A percentile compares a stretch with the other conserved stretches of the same genome.
Conservation (phyloP, 2,329 filamentous ascomycete genomes). For the Aspergillus transmontanensis region DNA sequence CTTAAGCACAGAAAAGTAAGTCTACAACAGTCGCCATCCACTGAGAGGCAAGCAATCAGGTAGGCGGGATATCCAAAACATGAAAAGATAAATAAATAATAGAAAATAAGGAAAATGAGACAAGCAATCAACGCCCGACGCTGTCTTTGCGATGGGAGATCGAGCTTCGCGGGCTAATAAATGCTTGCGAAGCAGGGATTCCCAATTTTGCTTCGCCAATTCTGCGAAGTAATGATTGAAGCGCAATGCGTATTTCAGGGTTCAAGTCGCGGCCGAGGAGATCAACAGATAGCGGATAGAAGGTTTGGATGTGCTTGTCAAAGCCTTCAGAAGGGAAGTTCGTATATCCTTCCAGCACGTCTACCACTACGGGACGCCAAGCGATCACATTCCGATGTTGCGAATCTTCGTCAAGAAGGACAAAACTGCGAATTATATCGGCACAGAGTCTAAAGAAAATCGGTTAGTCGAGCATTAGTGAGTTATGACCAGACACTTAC, state of each 20-base stretch:
- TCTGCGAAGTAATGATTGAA: slow-evolving; percentile 75
- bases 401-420: slow-evolving; percentile 87
- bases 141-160: slow-evolving; percentile 38
- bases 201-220: slow-evolving; percentile 75
- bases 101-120: slow-evolving; percentile 2
- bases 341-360: slow-evolving; percentile 90
- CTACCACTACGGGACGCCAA: slow-evolving; percentile 95
- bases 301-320: slow-evolving; percentile 73
- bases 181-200: slow-evolving; percentile 39
- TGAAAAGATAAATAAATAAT: slow-evolving; percentile 13
- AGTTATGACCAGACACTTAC: slow-evolving; percentile 38
- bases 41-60: slow-evolving; percentile 20
- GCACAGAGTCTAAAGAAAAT: slow-evolving; percentile 68
- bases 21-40: slow-evolving; percentile 26
- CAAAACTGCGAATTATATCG: slow-evolving; percentile 87
- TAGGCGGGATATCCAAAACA: slow-evolving; percentile 36
- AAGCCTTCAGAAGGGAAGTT: slow-evolving; percentile 82
- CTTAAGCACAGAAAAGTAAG: slow-evolving; percentile 18
- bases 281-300: slow-evolving; percentile 85
- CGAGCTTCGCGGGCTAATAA: slow-evolving; percentile 40
- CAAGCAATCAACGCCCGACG: slow-evolving; percentile 20
- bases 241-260: slow-evolving; percentile 72
- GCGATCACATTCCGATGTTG: slow-evolving; percentile 96
- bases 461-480: background rate
- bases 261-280: slow-evolving; percentile 81